Percentiles rank a stretch among this genome's conserved stretches.
phyloP scores from a whole-genome alignment of 2,329 filamentous ascomycete genomes.

The Colletotrichum salicis region DNA sequence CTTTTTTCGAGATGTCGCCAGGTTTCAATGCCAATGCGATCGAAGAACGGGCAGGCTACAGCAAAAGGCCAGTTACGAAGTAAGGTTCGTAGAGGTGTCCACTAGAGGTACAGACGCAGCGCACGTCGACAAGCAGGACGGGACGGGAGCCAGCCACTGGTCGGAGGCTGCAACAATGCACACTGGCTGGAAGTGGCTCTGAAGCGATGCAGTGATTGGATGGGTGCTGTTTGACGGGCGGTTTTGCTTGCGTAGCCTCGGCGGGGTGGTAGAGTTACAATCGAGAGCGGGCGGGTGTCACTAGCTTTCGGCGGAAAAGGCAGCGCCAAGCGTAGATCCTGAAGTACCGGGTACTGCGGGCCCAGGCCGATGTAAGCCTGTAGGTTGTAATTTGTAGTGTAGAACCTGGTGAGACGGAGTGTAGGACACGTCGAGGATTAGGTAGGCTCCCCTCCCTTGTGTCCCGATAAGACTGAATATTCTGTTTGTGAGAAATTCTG shows the following conservation, averaged over 20 bases:
- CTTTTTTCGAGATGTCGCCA: constrained; percentile 21
- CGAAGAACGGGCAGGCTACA: neutral
- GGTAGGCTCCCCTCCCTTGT: neutral
- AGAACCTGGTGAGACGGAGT: neutral
- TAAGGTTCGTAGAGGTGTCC: constrained; percentile 25
- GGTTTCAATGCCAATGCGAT: constrained; percentile 16
- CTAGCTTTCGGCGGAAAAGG: neutral
- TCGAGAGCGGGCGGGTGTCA: neutral
- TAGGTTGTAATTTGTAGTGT: neutral
- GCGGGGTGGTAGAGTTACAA: constrained; percentile 35
- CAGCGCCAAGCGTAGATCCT: constrained; percentile 21
- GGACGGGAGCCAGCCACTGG: constrained; percentile 25
- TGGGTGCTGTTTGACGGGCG: constrained; percentile 7
- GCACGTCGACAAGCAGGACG: neutral
- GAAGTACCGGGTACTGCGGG: constrained; percentile 24
- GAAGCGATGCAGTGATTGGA: constrained; percentile 21
- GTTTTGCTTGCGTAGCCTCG: constrained; percentile 30
- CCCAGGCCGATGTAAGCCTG: no score
- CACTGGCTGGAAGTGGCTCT: constrained; percentile 23
- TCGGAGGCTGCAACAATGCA: constrained; percentile 26
- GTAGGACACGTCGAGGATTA: constrained; percentile 5
- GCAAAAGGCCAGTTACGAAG: neutral
- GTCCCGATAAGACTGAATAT: neutral
- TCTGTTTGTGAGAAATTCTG: neutral
- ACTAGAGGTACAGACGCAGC: constrained; percentile 13